These are phyloP conservation scores for Hydnum rufescens DNA, from an alignment of 768 basidiomycete species.

Conservation along the genomic window DNA sequence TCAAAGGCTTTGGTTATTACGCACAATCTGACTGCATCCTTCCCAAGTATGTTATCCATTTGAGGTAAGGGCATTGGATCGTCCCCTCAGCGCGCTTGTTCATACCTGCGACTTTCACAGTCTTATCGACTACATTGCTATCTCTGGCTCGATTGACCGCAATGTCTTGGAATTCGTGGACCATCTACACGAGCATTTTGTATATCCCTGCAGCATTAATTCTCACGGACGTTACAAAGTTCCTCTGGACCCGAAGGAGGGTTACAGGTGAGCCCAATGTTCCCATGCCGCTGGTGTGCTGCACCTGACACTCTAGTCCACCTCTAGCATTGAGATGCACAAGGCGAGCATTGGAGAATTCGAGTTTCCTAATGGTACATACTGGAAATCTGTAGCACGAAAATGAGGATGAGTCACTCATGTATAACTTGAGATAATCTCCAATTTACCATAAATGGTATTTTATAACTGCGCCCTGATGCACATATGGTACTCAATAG, in stretches of 20 bases:
- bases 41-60: slow-evolving; percentile 8
- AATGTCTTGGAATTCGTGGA: slow-evolving; percentile 85
- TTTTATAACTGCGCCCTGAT: no score
- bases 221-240: slow-evolving; percentile 71
- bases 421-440: no score
- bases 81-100: neutral
- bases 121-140: slow-evolving; percentile 80
- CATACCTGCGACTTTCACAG: slow-evolving; percentile 18
- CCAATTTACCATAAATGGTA: no score
- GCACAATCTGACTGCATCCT: neutral
- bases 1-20: slow-evolving; percentile 18
- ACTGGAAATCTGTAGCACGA: slow-evolving; percentile 53
- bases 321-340: slow-evolving; percentile 69
- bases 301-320: neutral
- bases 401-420: no score
- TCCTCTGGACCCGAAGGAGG: slow-evolving; percentile 51
- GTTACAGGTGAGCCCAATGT: slow-evolving; percentile 38
- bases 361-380: slow-evolving; percentile 70
- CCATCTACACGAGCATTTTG: slow-evolving; percentile 88
- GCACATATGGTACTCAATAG: no score
- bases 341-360: slow-evolving; percentile 61
- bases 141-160: slow-evolving; percentile 82
- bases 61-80: neutral
- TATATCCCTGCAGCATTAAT: slow-evolving; percentile 78
- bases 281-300: neutral